Conservation (phyloP, 73 alveolate species). For the Paramecium octaurelia region DNA sequence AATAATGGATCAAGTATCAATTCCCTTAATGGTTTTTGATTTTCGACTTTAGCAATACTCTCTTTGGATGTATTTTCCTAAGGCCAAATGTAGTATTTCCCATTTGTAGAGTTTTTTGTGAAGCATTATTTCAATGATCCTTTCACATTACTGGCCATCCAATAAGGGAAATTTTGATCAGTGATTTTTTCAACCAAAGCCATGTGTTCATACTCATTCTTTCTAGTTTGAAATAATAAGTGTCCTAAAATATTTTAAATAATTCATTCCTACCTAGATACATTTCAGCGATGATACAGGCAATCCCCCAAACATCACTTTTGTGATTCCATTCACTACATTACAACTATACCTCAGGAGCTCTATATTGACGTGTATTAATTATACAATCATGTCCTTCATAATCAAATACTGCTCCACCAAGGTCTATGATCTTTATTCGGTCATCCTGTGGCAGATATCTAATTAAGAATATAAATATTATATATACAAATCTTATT, state of each 20-base stretch:
- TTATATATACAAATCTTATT: background rate
- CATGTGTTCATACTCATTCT: conserved; percentile 92
- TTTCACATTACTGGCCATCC: conserved; percentile 84
- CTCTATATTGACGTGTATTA: conserved; percentile 96
- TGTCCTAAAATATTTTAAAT: conserved; percentile 19
- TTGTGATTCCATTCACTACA: conserved; percentile 83
- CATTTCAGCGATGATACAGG: conserved; percentile 93
- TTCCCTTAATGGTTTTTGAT: conserved; percentile 25
- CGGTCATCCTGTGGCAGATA: conserved; percentile 61
- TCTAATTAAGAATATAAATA: conserved; percentile 20
- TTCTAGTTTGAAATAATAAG: conserved; percentile 88
- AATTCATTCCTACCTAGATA: conserved; percentile 84
- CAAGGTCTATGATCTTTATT: conserved; percentile 94
- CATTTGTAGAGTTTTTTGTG: background rate
- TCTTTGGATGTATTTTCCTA: background rate
- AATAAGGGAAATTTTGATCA: conserved; percentile 82
- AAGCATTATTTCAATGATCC: background rate
- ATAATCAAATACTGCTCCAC: conserved; percentile 87
- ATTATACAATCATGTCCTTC: conserved; percentile 85
- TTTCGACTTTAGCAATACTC: conserved; percentile 51
- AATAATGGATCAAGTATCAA: conserved; percentile 68
- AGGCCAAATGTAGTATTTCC: conserved; percentile 44
- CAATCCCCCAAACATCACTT: conserved; percentile 97
- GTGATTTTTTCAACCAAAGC: conserved; percentile 91
- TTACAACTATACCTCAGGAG: conserved; percentile 96